Conservation (phyloP, 1,284 basidiomycete genomes). For the Coniferiporia weirii region DNA sequence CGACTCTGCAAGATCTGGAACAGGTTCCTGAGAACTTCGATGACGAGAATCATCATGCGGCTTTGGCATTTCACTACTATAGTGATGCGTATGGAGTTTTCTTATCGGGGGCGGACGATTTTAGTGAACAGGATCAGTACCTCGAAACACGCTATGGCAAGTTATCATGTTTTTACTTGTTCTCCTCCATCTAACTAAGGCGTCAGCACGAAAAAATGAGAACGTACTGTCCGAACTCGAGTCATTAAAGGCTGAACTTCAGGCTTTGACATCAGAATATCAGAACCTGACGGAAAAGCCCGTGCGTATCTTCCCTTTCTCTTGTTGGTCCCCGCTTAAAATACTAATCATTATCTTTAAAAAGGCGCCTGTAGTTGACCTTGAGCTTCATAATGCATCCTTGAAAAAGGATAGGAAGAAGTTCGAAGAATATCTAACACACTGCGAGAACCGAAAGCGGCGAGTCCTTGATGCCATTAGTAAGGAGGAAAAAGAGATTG, state of each 20-base stretch:
- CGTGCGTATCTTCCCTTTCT: slow-evolving; percentile 31
- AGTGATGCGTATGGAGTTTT: slow-evolving; percentile 67
- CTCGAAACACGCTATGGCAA: slow-evolving; percentile 74
- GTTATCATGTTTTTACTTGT: slow-evolving; percentile 20
- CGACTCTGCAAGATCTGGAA: slow-evolving; percentile 57
- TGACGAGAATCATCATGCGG: slow-evolving; percentile 66
- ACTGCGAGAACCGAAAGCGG: slow-evolving; percentile 58
- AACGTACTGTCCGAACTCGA: slow-evolving; percentile 57
- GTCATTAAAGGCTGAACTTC: slow-evolving; percentile 41
- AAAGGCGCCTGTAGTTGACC: slow-evolving; percentile 63
- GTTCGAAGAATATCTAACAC: slow-evolving; percentile 60
- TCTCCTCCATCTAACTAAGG: not conserved
- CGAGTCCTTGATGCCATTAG: slow-evolving; percentile 58
- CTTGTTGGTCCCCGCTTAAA: slow-evolving; percentile 7
- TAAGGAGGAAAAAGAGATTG: slow-evolving; percentile 58
- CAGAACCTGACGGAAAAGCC: slow-evolving; percentile 56
- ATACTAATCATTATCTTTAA: slow-evolving; percentile 13
- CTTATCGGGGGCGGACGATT: slow-evolving; percentile 67
- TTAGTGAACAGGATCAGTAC: slow-evolving; percentile 60
- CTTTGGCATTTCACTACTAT: slow-evolving; percentile 73
- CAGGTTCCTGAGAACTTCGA: slow-evolving; percentile 65
- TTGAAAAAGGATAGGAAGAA: slow-evolving; percentile 63
- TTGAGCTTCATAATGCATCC: slow-evolving; percentile 50
- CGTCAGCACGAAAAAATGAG: slow-evolving; percentile 62
- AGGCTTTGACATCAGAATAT: slow-evolving; percentile 45